Evolutionary conservation across 2,329 filamentous ascomycete species (phyloP), one percentile per base, ranked within the genome.

Genomic region (Cryphonectria radicalis): DNA sequence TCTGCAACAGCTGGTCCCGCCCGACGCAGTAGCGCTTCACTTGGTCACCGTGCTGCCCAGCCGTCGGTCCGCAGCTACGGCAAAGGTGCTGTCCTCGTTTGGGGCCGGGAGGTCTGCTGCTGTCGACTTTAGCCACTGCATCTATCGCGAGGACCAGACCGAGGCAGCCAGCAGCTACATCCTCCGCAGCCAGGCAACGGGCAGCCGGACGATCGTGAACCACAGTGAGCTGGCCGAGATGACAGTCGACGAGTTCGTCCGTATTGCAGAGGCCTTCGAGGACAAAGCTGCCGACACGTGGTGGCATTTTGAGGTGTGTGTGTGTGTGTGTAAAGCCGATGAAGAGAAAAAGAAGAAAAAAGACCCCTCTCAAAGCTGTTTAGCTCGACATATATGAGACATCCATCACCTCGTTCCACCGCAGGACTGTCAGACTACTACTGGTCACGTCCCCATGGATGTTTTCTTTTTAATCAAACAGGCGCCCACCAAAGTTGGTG

Each of bases 231-330:
- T 94, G 50, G 86, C 86, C 0, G 91, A 93, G 74, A 92, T 94
- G 90, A 90, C 85, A 7, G 74, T 80, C 5, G 81, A 81, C 10
- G 92, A 93, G 79, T 93, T 94, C 72, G 76, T 78, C 22, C 72
- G 70, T 17, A 80, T 86, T 28, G 83, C 81, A 53, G 77, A 82
- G 32, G 77, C 75, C 35, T 78, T 89, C 63, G 42, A 28, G 37
- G 76, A 76, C 5, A 64, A 77, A 11, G 76, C 80, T 50, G 77
- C 80, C 43, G 78, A 80, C 68, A 82, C 80, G 35, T 93, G 90
- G 91, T 92, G 89, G 82, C 92, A 94, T 82, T 93, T 93, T 75
- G 91, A 93, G 84, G 90, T 89, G 78, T 76, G 81, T 50, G 13
- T 76, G 81, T 50, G 13, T 66, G 13, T 28, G 28, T 28, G 28